Evolutionary conservation across 1,284 basidiomycete species (phyloP), one percentile per base, ranked within the genome.

Genomic region (Somion occarium): DNA sequence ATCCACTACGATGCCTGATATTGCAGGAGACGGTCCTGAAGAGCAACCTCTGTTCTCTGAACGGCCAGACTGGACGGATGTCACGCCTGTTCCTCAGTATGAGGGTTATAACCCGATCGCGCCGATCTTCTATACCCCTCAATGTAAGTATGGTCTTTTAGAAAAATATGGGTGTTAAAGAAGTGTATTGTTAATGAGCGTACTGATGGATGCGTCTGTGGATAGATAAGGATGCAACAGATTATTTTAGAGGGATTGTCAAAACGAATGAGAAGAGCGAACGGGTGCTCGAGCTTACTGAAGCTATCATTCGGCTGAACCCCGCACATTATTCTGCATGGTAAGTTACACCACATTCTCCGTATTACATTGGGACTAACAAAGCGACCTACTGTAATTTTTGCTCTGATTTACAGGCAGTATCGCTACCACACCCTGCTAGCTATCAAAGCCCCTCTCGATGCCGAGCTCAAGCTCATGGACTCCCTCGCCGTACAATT

Each of bases 241-340:
- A 91, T 62, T 93, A 94, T 68, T 94, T 98, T 66, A 83, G 94
- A 52, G 93, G 85, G 0, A 76, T 97, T 52, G 77, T 91, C 39
- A 82, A 84, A 58, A 70, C 72, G 0, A 82, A 79, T 3, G 94
- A 98, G 71, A 82, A 83, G 69, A 91, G 84, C 56, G 69, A 79
- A 30, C 78, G 94, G 30, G 92, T 88, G 4, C 80, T 98, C 42
- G 80, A 85, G 57, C 75, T 98, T 44, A 98, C 94, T 0, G 88
- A 94, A 68, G 74, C 73, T 44, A 82, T 97, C 59, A 93, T 98
- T 56, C 76, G 85, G 25, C 73, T 88, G 69, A 97, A 97, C 64
- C 91, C 93, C 3, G 91, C 91, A 1, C 95, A 97, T 65, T 98
- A 97, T 64, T 89, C 93, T 45, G 92, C 93, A 56, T 98, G 94